Evolutionary conservation across 1,284 basidiomycete species (phyloP).

Genomic region (Vanrija sp.): DNA sequence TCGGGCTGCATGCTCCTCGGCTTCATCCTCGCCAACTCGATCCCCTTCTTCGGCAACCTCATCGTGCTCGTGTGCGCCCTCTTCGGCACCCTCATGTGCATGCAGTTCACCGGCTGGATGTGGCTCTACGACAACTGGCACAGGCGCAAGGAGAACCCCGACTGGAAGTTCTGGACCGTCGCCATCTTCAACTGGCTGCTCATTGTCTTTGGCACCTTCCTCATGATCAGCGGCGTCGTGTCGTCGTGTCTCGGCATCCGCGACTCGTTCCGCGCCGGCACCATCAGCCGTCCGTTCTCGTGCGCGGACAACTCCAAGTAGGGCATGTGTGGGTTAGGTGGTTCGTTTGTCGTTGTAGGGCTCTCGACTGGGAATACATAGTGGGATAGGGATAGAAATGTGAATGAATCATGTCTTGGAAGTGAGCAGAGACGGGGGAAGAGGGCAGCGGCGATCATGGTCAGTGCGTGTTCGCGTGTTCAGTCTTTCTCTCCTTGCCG

Average conservation of each 20-base stretch:
- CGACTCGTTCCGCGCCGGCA: slow-evolving; percentile 4
- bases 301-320: slow-evolving; percentile 24
- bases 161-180: slow-evolving; percentile 15
- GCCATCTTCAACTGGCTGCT: slow-evolving; percentile 24
- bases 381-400: no score
- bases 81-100: slow-evolving; percentile 13
- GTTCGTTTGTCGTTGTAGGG: background rate
- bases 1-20: background rate
- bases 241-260: no score
- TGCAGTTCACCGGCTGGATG: slow-evolving; percentile 25
- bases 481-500: no score
- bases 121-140: slow-evolving; percentile 29
- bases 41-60: slow-evolving; percentile 24
- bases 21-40: slow-evolving; percentile 18
- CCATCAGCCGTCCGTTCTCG: slow-evolving; percentile 19
- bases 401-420: no score
- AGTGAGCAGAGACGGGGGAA: no score
- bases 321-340: background rate
- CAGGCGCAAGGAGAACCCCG: background rate
- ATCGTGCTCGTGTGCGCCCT: slow-evolving; percentile 28
- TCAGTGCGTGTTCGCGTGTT: no score
- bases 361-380: no score
- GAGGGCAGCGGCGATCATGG: no score
- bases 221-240: slow-evolving; percentile 22
- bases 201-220: slow-evolving; percentile 28